A percentile compares a stretch with the other conserved stretches of the same genome.
Evolutionary conservation across 192 early-diverging fungal genomes (phyloP).

Genomic region (Umbelopsis sp.): DNA sequence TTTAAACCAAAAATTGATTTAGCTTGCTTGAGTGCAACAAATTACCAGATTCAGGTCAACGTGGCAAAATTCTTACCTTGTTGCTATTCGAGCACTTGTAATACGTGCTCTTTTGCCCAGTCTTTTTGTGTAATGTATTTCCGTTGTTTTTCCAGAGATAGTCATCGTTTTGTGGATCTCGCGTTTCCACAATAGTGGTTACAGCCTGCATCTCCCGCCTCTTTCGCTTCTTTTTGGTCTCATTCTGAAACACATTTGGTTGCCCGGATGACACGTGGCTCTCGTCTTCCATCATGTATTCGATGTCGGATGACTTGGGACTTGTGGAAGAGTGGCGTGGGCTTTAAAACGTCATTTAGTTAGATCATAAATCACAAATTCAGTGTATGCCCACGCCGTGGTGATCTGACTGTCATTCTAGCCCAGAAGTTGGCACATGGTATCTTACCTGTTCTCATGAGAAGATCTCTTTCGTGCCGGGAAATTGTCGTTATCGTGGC

Average conservation of each 20-base stretch:
- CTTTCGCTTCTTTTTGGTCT: conserved; percentile 43
- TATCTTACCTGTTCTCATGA: conserved; percentile 10
- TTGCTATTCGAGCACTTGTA: conserved; percentile 46
- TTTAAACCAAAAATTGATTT: not conserved
- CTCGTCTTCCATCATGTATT: conserved; percentile 4
- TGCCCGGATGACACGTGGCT: not conserved
- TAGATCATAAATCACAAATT: too few species aligned
- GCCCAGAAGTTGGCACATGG: too few species aligned
- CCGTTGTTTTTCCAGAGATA: conserved; percentile 48
- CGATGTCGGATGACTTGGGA: not conserved
- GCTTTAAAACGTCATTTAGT: not conserved
- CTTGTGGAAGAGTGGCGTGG: conserved; percentile 7
- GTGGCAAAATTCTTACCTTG: conserved; percentile 29
- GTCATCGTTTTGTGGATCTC: conserved; percentile 41
- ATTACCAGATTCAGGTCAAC: too few species aligned
- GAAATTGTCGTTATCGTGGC: not conserved
- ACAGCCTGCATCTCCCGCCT: conserved; percentile 64
- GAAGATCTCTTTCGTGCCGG: not conserved
- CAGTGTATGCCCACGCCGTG: too few species aligned
- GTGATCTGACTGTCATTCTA: too few species aligned
- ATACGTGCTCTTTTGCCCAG: conserved; percentile 45
- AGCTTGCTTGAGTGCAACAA: not conserved
- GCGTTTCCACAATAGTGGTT: conserved; percentile 58
- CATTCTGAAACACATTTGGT: not conserved
- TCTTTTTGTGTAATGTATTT: conserved; percentile 47